Percentiles rank a stretch among this genome's conserved stretches.
phyloP scores from a whole-genome alignment of 371 early-diverging fungal species.

The Capillidium heterosporum region DNA sequence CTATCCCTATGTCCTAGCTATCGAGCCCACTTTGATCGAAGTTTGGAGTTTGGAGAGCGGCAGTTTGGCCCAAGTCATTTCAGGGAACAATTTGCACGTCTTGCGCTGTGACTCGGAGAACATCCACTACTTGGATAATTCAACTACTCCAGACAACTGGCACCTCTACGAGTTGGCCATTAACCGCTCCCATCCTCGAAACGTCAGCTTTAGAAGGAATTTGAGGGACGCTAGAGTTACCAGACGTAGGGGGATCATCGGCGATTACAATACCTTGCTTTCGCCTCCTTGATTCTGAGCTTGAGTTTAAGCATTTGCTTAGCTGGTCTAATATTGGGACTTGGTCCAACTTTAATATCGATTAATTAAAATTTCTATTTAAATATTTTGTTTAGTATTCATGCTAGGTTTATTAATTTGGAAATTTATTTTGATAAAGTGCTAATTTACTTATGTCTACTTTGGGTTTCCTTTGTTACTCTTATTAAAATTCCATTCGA shows the following conservation, averaged over 20 bases:
- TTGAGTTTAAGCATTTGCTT: too few species aligned
- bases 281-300: not conserved
- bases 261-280: not conserved
- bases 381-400: too few species aligned
- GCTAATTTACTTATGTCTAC: too few species aligned
- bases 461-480: too few species aligned
- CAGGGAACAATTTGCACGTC: conserved; percentile 32
- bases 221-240: not conserved
- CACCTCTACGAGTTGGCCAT: not conserved
- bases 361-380: too few species aligned
- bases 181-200: not conserved
- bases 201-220: not conserved
- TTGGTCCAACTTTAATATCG: too few species aligned
- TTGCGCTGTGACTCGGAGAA: conserved; percentile 22
- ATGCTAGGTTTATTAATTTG: too few species aligned
- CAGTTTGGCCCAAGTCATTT: conserved; percentile 35
- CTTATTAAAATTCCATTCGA: too few species aligned
- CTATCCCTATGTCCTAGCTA: conserved; percentile 74
- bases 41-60: conserved; percentile 71
- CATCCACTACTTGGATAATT: conserved; percentile 5
- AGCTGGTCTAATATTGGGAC: too few species aligned
- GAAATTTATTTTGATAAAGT: too few species aligned
- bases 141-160: not conserved
- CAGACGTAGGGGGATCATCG: conserved; percentile 4
- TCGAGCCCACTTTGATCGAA: conserved; percentile 73